A percentile compares a stretch with the other conserved stretches of the same genome.
These are phyloP conservation scores for Hippophae rhamnoides DNA, from an alignment of 306 rosid species.

Conservation along the genomic window DNA sequence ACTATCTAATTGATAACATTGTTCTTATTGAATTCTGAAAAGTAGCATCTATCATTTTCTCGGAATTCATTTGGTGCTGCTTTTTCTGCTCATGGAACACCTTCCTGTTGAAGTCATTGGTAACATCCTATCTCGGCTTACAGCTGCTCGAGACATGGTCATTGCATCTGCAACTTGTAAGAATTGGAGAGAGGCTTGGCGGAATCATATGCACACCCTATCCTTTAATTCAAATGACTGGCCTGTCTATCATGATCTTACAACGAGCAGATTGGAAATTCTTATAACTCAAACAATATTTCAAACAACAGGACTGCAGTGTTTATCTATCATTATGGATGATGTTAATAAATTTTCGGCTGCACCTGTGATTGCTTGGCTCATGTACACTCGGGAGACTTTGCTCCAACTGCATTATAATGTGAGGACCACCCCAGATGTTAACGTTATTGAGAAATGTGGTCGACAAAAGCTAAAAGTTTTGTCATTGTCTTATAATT, in stretches of 20 bases:
- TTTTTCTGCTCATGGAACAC: conserved; percentile 38
- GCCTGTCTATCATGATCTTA: conserved; percentile 41
- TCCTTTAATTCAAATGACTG: conserved; percentile 69
- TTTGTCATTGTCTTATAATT: conserved; percentile 47
- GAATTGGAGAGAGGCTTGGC: conserved; percentile 63
- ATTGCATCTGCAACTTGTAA: conserved; percentile 72
- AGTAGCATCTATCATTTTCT: neutral
- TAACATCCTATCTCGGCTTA: conserved; percentile 62
- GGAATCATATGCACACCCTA: conserved; percentile 53
- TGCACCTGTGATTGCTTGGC: conserved; percentile 70
- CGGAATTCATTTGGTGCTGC: neutral
- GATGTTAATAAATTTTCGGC: conserved; percentile 65
- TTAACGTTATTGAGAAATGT: conserved; percentile 59
- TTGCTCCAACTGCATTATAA: conserved; percentile 42
- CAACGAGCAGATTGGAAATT: conserved; percentile 52
- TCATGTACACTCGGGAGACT: conserved; percentile 63
- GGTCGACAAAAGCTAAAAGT: conserved; percentile 58
- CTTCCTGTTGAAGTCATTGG: conserved; percentile 87
- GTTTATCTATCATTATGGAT: conserved; percentile 61
- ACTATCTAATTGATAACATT: neutral
- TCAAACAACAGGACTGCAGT: conserved; percentile 58
- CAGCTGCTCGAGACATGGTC: conserved; percentile 64
- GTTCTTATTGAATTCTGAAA: neutral
- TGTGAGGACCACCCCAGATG: conserved; percentile 49
- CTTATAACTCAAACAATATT: conserved; percentile 75